These are phyloP conservation scores for Macroventuria anomochaeta DNA, from an alignment of 2,329 filamentous ascomycete genomes.

Conservation along the genomic window DNA sequence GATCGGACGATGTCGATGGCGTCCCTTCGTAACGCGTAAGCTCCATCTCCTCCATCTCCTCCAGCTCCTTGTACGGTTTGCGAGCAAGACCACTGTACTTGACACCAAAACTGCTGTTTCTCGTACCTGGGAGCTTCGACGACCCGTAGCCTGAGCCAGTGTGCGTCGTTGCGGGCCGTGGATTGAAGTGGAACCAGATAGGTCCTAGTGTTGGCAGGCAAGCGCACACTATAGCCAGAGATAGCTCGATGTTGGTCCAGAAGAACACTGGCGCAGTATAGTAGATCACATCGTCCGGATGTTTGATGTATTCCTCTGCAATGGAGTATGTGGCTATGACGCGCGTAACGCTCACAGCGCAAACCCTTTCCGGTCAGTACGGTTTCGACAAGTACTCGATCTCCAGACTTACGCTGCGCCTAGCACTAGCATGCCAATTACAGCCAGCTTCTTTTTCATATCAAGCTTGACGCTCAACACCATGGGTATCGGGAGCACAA, in stretches of 20 bases:
- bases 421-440: constrained; percentile 30
- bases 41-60: constrained; percentile 36
- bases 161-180: constrained; percentile 15
- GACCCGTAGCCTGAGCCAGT: constrained; percentile 12
- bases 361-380: constrained; percentile 23
- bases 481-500: constrained; percentile 35
- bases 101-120: constrained; percentile 15
- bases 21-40: constrained; percentile 20
- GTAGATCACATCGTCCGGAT: constrained; percentile 31
- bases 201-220: constrained; percentile 36
- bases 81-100: constrained; percentile 10
- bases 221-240: constrained; percentile 32
- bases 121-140: constrained; percentile 21
- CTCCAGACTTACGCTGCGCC: constrained; percentile 26
- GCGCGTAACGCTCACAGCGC: constrained; percentile 31
- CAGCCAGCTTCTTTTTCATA: constrained; percentile 28
- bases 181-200: constrained; percentile 30
- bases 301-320: constrained; percentile 26
- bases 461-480: constrained; percentile 29
- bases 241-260: constrained; percentile 41
- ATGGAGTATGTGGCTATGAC: constrained; percentile 29
- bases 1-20: constrained; percentile 11
- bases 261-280: constrained; percentile 39
- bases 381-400: background rate
- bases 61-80: constrained; percentile 29